Percentiles rank a stretch among this genome's conserved stretches.
These are phyloP conservation scores for Colletotrichum sp. DNA, from an alignment of 2,329 filamentous ascomycete species.

Conservation along the genomic window DNA sequence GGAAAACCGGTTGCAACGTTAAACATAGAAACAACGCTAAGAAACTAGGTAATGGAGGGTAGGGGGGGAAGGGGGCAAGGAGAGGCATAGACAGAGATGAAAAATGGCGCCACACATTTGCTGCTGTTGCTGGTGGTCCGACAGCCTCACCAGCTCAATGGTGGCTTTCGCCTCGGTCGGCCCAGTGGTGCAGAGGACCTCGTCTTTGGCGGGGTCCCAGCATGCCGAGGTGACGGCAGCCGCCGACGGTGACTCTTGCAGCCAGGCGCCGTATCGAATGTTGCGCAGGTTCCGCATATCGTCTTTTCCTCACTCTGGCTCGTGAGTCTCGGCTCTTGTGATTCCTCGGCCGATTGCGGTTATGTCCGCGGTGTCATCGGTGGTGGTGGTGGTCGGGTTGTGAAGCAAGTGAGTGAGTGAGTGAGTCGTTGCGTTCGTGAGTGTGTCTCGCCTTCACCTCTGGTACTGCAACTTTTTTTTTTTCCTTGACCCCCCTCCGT, in stretches of 20 bases:
- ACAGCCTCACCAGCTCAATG: constrained; percentile 72
- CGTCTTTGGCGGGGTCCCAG: constrained; percentile 84
- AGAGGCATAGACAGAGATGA: not conserved
- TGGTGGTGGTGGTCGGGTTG: not conserved
- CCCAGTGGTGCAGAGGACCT: constrained; percentile 83
- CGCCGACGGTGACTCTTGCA: not conserved
- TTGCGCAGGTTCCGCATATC: constrained; percentile 88
- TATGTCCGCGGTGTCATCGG: not conserved
- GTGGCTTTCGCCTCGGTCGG: constrained; percentile 72
- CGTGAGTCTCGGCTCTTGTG: not conserved
- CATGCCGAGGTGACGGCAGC: constrained; percentile 65
- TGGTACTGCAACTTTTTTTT: not conserved
- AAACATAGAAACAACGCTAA: not conserved
- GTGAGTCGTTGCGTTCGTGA: constrained; percentile 1
- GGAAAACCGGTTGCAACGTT: not conserved
- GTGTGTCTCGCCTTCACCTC: not conserved
- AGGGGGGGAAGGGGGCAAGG: not conserved
- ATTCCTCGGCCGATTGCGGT: not conserved
- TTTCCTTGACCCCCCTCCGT: not conserved
- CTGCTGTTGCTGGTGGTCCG: constrained; percentile 42
- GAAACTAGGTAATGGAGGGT: not conserved
- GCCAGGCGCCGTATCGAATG: constrained; percentile 70
- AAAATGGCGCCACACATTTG: constrained; percentile 40
- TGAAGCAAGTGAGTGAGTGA: not conserved
- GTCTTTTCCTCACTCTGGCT: not conserved